A percentile compares a stretch with the other conserved stretches of the same genome.
These are phyloP conservation scores for Leptographium flavum DNA, from an alignment of 2,329 filamentous ascomycete genomes.

Conservation along the genomic window DNA sequence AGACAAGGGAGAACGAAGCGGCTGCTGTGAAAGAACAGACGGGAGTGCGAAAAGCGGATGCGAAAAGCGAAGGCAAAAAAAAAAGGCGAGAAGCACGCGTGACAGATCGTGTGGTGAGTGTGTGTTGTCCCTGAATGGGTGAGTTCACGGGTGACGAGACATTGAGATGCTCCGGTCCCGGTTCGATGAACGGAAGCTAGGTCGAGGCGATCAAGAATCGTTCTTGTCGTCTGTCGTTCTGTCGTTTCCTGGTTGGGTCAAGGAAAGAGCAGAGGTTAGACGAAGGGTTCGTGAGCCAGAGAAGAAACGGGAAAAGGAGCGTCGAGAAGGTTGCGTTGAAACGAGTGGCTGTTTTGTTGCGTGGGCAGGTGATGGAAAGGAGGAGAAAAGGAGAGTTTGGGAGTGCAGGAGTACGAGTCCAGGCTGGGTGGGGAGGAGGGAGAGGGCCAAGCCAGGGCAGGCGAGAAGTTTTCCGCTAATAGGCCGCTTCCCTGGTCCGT, in stretches of 20 bases:
- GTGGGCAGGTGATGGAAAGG: neutral
- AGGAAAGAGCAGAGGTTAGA: too few species aligned
- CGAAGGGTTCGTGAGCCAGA: neutral
- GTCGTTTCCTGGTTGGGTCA: neutral
- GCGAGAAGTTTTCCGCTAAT: conserved; percentile 1
- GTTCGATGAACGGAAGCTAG: too few species aligned
- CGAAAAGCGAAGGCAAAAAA: too few species aligned
- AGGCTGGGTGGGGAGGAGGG: neutral
- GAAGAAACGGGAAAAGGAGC: neutral
- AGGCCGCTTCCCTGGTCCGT: neutral
- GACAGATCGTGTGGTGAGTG: neutral
- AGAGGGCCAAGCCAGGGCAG: conserved; percentile 1
- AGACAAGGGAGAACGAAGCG: neutral
- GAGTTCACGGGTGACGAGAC: conserved; percentile 5
- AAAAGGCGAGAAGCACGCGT: neutral
- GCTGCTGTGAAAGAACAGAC: neutral
- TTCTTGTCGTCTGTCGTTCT: neutral
- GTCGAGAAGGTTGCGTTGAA: neutral
- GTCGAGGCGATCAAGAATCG: neutral
- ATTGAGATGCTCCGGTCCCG: conserved; percentile 1
- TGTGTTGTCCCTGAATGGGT: neutral
- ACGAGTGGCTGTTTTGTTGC: conserved; percentile 2
- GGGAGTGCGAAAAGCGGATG: too few species aligned
- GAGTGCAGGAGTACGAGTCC: too few species aligned
- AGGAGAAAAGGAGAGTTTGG: neutral